These are phyloP conservation scores for Camillea tinctor DNA, from an alignment of 2,329 filamentous ascomycete species.

Conservation along the genomic window DNA sequence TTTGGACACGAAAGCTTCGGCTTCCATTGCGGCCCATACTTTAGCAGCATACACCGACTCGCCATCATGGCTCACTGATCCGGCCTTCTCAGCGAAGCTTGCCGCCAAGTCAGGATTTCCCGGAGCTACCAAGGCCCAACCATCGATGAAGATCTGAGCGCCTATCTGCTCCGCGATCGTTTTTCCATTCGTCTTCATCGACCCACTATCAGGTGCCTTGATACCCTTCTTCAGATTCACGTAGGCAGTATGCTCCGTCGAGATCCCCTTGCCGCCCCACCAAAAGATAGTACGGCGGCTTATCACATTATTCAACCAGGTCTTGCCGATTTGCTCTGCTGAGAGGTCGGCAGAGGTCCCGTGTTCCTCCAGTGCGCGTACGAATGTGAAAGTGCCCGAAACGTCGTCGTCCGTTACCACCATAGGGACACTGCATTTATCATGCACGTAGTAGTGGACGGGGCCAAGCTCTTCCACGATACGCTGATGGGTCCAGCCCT, in stretches of 20 bases:
- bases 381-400: constrained; percentile 36
- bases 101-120: constrained; percentile 33
- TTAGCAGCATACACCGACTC: constrained; percentile 37
- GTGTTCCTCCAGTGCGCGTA: constrained; percentile 36
- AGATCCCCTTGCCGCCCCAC: constrained; percentile 39
- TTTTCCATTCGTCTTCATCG: constrained; percentile 27
- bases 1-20: constrained; percentile 34
- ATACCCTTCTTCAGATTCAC: constrained; percentile 39
- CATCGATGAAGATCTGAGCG: constrained; percentile 40
- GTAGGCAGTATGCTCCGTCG: constrained; percentile 39
- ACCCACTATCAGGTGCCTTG: constrained; percentile 32
- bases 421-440: constrained; percentile 25
- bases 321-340: constrained; percentile 26
- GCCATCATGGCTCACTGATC: constrained; percentile 38
- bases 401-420: constrained; percentile 36
- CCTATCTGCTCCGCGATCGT: constrained; percentile 38
- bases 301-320: constrained; percentile 35
- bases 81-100: constrained; percentile 33
- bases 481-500: constrained; percentile 36
- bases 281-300: constrained; percentile 34
- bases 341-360: constrained; percentile 11
- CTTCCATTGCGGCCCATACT: constrained; percentile 41
- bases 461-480: constrained; percentile 33
- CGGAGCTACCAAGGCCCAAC: constrained; percentile 35
- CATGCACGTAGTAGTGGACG: constrained; percentile 35